Evolutionary conservation across 768 basidiomycete species (phyloP).

Genomic region (Porpolomopsis calyptriformis): DNA sequence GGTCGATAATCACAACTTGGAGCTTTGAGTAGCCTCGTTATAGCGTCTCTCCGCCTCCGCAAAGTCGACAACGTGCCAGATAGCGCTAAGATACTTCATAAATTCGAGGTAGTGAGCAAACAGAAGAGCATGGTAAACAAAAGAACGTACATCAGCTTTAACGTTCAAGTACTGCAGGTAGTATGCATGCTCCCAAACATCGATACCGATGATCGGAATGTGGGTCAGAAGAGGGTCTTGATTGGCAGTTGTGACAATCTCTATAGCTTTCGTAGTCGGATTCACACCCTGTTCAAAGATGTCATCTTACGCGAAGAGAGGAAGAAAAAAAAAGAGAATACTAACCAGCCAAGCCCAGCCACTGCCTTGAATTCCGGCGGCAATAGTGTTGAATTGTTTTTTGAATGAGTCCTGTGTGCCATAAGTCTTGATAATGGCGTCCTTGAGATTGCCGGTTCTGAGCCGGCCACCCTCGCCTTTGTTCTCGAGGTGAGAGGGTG

Average conservation of each 20-base stretch:
- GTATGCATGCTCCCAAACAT: conserved; percentile 95
- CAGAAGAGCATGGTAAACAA: background rate
- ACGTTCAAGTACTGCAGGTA: conserved; percentile 96
- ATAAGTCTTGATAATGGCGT: conserved; percentile 50
- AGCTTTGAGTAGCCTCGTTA: conserved; percentile 26
- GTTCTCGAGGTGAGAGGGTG: conserved; percentile 42
- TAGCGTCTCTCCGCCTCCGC: conserved; percentile 68
- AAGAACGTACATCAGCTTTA: conserved; percentile 79
- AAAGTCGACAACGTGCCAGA: conserved; percentile 64
- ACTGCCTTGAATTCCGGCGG: conserved; percentile 81
- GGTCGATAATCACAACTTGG: conserved; percentile 6
- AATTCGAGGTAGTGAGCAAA: background rate
- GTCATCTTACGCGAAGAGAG: conserved; percentile 6
- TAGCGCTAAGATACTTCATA: conserved; percentile 59
- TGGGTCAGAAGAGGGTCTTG: conserved; percentile 82
- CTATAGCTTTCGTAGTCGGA: conserved; percentile 55
- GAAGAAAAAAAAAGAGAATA: conserved; percentile 13
- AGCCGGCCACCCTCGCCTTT: conserved; percentile 54
- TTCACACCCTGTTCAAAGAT: conserved; percentile 49
- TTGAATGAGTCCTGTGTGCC: conserved; percentile 63
- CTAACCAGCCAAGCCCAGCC: conserved; percentile 96
- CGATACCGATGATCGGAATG: conserved; percentile 81
- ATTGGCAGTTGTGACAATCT: conserved; percentile 87
- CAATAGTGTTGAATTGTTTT: conserved; percentile 76
- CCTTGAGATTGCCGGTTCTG: conserved; percentile 53